phyloP scores from a whole-genome alignment of 306 rosid species.

The Begonia masoniana region DNA sequence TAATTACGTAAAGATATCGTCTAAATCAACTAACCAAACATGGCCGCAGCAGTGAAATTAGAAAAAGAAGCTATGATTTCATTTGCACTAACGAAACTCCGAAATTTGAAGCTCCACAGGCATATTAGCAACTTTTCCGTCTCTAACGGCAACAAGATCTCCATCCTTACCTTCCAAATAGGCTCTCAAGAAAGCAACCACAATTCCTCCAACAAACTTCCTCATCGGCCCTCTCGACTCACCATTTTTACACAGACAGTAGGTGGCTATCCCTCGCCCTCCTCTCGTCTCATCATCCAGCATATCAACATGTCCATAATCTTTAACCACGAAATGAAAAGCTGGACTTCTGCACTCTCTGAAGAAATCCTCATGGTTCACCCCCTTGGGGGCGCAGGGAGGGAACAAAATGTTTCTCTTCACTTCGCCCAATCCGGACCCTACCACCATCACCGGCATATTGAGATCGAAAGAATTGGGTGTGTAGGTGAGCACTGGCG shows the following conservation, averaged over 20 bases:
- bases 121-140: constrained; percentile 12
- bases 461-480: constrained; percentile 52
- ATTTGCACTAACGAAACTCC: constrained; percentile 22
- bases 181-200: constrained; percentile 71
- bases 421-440: constrained; percentile 58
- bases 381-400: constrained; percentile 72
- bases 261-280: constrained; percentile 36
- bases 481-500: constrained; percentile 58
- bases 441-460: constrained; percentile 52
- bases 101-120: constrained; percentile 39
- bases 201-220: constrained; percentile 63
- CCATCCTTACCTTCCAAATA: constrained; percentile 29
- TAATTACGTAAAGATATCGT: too few relatives aligned
- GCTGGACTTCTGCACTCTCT: constrained; percentile 48
- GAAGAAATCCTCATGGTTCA: constrained; percentile 65
- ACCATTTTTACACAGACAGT: constrained; percentile 63
- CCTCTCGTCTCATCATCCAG: constrained; percentile 72
- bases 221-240: constrained; percentile 79
- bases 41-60: not conserved
- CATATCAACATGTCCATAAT: constrained; percentile 72
- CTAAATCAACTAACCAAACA: too few relatives aligned
- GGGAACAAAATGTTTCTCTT: constrained; percentile 47
- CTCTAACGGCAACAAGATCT: constrained; percentile 34
- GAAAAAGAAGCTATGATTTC: not conserved
- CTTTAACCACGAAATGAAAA: constrained; percentile 53